phyloP scores from a whole-genome alignment of 768 basidiomycete genomes.

The Serendipita sp. region DNA sequence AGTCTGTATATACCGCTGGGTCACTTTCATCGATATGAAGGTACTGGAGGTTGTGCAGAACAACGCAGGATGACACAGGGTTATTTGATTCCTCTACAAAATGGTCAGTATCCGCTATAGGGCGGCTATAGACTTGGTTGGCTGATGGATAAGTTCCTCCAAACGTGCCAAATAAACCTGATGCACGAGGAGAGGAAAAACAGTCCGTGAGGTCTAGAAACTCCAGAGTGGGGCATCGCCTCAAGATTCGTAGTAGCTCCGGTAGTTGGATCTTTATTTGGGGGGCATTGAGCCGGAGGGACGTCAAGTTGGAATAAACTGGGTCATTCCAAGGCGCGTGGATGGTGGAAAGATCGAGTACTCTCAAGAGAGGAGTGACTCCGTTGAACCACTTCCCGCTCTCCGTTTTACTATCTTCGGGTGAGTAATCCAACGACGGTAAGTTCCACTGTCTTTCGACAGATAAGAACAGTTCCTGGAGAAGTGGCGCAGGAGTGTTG shows the following conservation, averaged over 20 bases:
- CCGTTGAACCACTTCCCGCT: neutral
- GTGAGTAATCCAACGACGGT: neutral
- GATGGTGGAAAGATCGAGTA: neutral
- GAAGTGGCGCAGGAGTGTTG: neutral
- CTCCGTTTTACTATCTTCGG: neutral
- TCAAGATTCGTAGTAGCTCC: neutral
- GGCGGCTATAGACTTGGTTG: too few relatives aligned
- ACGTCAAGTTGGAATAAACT: neutral
- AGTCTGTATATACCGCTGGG: too few relatives aligned
- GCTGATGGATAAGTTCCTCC: too few relatives aligned
- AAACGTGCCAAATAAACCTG: neutral
- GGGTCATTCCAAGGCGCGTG: neutral
- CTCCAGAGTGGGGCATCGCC: neutral
- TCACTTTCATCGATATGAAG: too few relatives aligned
- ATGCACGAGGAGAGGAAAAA: too few relatives aligned
- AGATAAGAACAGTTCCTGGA: neutral
- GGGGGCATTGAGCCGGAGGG: neutral
- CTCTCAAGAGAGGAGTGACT: neutral
- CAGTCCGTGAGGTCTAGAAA: neutral
- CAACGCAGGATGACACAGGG: too few relatives aligned
- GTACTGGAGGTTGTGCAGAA: too few relatives aligned
- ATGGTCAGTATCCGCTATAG: too few relatives aligned
- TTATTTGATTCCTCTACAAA: too few relatives aligned
- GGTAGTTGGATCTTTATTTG: neutral
- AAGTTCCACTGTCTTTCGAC: neutral